Evolutionary conservation across 176 grass and related monocot genomes (phyloP), one percentile per base, ranked within the genome.

Genomic region (Stipa capillata): DNA sequence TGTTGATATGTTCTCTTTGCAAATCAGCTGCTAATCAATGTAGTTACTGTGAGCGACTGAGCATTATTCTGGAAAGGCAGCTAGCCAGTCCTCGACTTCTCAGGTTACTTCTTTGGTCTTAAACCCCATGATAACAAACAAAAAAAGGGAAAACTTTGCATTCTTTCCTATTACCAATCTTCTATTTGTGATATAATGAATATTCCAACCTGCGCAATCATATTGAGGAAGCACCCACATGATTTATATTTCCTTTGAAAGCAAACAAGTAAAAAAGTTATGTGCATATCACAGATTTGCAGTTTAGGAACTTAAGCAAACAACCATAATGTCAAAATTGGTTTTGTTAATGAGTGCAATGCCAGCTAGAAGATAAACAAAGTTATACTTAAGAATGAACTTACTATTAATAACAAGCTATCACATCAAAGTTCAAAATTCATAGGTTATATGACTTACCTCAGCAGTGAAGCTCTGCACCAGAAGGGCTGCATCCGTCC

Each of bases 391-490:
- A 59, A 29, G 54, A 37, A 8, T 35, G 29, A 69, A 21, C 14
- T 21, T 36, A 71, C 20, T 25, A 63, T 47, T 37, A 34, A 82
- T 17, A 53, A 33, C 28, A 47, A 82, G 62, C 21, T 65, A 65
- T 67, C 15, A 41, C 35, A 67, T 31, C 5, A n/a, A n/a, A n/a
- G n/a, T n/a, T n/a, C n/a, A n/a, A n/a, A n/a, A n/a, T n/a, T n/a
- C n/a, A n/a, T n/a, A 82, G 61, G 57, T 40, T 14, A 7, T n/a
- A n/a, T 33, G 42, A 48, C 68, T 84, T 91, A 99, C 97, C 97
- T 99, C 90, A 0, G 86, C 86, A 84, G 71, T 87, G 57, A 90
- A 88, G 72, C 90, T 95, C 66, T 99, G 92, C 31, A 85, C 78
- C 54, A 87, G 77, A 39, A 83, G 90, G 3, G 81, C 45, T 47